A percentile compares a stretch with the other conserved stretches of the same genome.
Conservation (phyloP, 106 monocot species). For the Allium sativum region DNA sequence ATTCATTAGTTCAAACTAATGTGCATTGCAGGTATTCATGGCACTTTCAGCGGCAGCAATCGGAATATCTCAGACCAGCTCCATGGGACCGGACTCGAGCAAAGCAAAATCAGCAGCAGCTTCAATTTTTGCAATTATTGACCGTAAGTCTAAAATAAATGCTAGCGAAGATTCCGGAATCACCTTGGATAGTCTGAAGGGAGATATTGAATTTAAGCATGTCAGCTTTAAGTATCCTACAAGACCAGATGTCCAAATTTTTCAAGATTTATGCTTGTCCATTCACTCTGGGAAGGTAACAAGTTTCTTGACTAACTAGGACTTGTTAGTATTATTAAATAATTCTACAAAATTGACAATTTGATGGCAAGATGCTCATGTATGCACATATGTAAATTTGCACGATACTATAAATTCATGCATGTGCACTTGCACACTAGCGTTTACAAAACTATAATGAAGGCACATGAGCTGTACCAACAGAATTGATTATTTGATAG, state of each 20-base stretch:
- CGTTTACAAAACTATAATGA: no score
- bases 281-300: slow-evolving; percentile 43
- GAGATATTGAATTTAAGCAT: slow-evolving; percentile 38
- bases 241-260: slow-evolving; percentile 47
- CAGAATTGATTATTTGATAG: no score
- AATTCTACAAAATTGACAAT: background rate
- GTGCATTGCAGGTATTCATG: slow-evolving; percentile 34
- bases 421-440: no score
- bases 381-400: no score
- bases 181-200: slow-evolving; percentile 20
- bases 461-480: no score
- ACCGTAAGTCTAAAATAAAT: slow-evolving; percentile 35
- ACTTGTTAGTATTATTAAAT: background rate
- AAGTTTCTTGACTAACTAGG: background rate
- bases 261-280: slow-evolving; percentile 35
- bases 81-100: slow-evolving; percentile 28
- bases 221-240: slow-evolving; percentile 43
- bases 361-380: no score
- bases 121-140: slow-evolving; percentile 44
- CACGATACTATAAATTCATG: no score
- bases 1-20: background rate
- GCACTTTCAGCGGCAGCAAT: slow-evolving; percentile 27
- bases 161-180: slow-evolving; percentile 24
- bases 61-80: slow-evolving; percentile 38
- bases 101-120: slow-evolving; percentile 48